Conservation (phyloP, 2,329 filamentous ascomycete genomes). For the Emericellopsis atlantica region DNA sequence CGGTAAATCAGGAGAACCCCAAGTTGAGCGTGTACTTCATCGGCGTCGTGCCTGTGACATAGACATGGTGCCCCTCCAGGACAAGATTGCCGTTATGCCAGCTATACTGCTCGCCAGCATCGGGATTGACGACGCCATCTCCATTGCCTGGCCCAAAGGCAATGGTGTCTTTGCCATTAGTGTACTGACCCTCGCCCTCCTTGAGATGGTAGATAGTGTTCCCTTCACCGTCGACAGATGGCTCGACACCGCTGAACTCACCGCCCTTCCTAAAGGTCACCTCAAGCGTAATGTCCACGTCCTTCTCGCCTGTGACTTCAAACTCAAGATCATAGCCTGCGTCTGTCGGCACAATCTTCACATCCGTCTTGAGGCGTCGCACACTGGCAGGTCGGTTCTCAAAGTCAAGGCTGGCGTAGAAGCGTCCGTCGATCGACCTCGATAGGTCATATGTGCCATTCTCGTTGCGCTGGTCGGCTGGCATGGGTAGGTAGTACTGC, state of each 20-base stretch:
- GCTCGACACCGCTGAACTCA: conserved; percentile 3
- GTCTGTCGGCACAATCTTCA: conserved; percentile 5
- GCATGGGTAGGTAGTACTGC: conserved; percentile 8
- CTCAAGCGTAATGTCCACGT: conserved; percentile 9
- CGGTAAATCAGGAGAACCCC: conserved; percentile 4
- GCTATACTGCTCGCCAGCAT: conserved; percentile 8
- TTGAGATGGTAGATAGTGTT: conserved; percentile 5
- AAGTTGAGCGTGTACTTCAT: conserved; percentile 7
- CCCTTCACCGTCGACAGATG: conserved; percentile 1
- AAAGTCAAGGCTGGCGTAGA: conserved; percentile 9
- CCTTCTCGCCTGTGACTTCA: conserved; percentile 7
- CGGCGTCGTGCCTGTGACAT: conserved; percentile 6
- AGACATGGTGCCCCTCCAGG: conserved; percentile 6
- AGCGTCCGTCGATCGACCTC: conserved; percentile 6
- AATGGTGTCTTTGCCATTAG: conserved; percentile 5
- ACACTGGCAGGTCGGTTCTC: conserved; percentile 7
- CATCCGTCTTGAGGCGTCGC: conserved; percentile 7
- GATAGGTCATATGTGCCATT: conserved; percentile 6
- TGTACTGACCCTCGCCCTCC: conserved; percentile 6
- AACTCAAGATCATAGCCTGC: conserved; percentile 6
- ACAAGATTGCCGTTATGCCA: conserved; percentile 6
- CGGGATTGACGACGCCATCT: conserved; percentile 4
- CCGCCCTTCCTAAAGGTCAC: conserved; percentile 6
- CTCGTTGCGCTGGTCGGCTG: conserved; percentile 4
- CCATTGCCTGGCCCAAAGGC: conserved; percentile 7